These are phyloP conservation scores for Petunia hybrid DNA, from an alignment of 305 asterid genomes.

Conservation along the genomic window DNA sequence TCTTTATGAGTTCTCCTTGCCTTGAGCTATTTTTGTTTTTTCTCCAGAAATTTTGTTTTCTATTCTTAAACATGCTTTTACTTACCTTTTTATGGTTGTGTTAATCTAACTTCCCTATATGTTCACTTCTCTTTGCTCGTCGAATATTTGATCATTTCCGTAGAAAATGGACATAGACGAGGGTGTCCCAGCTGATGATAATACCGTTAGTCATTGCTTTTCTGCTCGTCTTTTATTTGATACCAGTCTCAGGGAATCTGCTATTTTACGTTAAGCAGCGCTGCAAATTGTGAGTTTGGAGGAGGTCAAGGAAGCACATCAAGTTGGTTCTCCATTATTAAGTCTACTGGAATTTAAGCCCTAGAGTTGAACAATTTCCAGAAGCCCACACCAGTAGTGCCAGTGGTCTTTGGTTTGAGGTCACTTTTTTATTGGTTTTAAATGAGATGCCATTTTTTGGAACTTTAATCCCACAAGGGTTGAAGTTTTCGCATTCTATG, in stretches of 20 bases:
- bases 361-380: too few species aligned
- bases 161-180: constrained; percentile 7
- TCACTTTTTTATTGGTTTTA: too few species aligned
- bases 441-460: too few species aligned
- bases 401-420: too few species aligned
- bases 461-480: too few species aligned
- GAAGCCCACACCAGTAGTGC: too few species aligned
- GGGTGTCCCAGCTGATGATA: not conserved
- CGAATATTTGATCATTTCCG: not conserved
- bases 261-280: not conserved
- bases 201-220: not conserved
- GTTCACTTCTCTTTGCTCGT: not conserved
- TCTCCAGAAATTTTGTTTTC: not conserved
- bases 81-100: not conserved
- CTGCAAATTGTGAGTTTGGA: too few species aligned
- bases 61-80: not conserved
- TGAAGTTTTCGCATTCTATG: too few species aligned
- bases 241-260: not conserved
- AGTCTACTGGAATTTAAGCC: too few species aligned
- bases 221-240: not conserved
- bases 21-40: not conserved
- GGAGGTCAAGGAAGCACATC: too few species aligned
- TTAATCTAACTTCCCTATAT: not conserved
- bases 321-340: too few species aligned
- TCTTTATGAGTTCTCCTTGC: constrained; percentile 14